Base-by-base conservation (phyloP, 176 grass and related monocot species). In the Cocos nucifera region DNA sequence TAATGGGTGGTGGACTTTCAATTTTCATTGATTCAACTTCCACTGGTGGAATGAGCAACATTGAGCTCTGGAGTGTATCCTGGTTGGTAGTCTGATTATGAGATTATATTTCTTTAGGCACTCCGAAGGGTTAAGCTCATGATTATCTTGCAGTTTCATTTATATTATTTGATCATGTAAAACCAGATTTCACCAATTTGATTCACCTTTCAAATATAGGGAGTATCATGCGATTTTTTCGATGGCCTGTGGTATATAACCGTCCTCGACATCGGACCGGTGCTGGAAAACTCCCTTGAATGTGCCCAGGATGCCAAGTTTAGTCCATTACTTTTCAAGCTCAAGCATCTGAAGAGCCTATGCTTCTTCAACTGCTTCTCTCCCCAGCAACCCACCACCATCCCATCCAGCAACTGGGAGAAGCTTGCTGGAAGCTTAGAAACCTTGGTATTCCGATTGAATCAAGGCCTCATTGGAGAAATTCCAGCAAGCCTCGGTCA, bases 171-270 rank as follows among this genome's bases (percentile, higher is more conserved):
- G 32, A 35, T 35, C 32, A 35, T 35, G n/a, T n/a, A 9, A 12
- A 12, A 29, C 28, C 4, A 30, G 28, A 30, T 30, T 30, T 9
- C 9, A 44, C 10, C 10, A 44, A 14, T 44, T 44, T 44, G 12
- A 44, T 44, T 44, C 10, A 12, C 2, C 35, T 6, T 54, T 56
- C 22, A 14, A 24, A 15, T 85, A 73, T 76, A 98, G 94, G 94
- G 94, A 6, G 94, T 98, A 61, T 93, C 88, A 77, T 98, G 94
- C 81, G 94, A 98, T 4, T 49, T 98, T 28, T 89, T 89, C 56
- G 68, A 86, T 70, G 94, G 88, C 1, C 0, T 93, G 52, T 98
- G 94, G 94, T 83, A 98, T 76, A 77, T 89, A 24, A 86, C 94
- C 0, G 50, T 64, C 50, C 59, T 98, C 1, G 81, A 53, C 87